A percentile compares a stretch with the other conserved stretches of the same genome.
Evolutionary conservation across 2,329 filamentous ascomycete genomes (phyloP).

Genomic region (Apiospora koreana): DNA sequence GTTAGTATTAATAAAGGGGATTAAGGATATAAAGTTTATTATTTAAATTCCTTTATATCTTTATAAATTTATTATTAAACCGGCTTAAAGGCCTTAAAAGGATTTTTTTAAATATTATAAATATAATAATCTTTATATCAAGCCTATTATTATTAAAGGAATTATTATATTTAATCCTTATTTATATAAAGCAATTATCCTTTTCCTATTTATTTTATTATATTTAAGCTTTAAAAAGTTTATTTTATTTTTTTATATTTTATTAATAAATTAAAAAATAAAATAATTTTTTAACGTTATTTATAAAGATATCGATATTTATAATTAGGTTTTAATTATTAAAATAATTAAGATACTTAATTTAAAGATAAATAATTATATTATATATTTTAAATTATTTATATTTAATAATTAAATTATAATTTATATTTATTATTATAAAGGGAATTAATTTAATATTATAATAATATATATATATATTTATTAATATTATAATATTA

Average conservation of each 20-base stretch:
- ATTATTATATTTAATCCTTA: not conserved
- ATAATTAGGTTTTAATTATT: slow-evolving; percentile 11
- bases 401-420: slow-evolving; percentile 6
- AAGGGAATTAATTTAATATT: not conserved
- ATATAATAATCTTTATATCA: no score
- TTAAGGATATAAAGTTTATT: not conserved
- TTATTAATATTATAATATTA: slow-evolving; percentile 12
- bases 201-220: not conserved
- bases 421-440: not conserved
- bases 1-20: not conserved
- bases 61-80: slow-evolving; percentile 5
- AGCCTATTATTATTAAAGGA: no score
- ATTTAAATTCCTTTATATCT: not conserved
- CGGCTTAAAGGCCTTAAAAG: not conserved
- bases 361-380: not conserved
- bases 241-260: not conserved
- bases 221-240: no score
- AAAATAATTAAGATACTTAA: not conserved
- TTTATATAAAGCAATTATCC: no score
- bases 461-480: slow-evolving; percentile 10
- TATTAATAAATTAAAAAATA: not conserved
- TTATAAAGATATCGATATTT: not conserved
- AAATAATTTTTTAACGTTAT: not conserved
- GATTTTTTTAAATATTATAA: not conserved
- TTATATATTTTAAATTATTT: not conserved